These are phyloP conservation scores for Podila verticillata DNA, from an alignment of 192 early-diverging fungal species.

Conservation along the genomic window DNA sequence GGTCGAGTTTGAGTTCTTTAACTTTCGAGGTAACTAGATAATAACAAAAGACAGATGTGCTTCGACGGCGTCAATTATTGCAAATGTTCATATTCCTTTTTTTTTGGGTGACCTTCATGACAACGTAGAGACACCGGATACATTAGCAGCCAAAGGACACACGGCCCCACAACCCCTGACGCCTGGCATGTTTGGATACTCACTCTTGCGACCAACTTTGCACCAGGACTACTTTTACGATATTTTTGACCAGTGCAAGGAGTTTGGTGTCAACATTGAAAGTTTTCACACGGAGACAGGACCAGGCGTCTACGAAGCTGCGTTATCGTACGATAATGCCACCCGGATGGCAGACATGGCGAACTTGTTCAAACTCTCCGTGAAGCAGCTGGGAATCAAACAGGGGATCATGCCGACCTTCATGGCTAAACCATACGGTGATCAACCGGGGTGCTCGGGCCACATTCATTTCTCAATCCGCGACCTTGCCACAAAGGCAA, in stretches of 20 bases:
- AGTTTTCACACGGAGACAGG: slow-evolving; percentile 86
- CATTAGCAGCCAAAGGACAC: slow-evolving; percentile 70
- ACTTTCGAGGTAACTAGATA: slow-evolving; percentile 69
- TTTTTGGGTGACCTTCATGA: too few relatives aligned
- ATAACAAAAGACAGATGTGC: too few relatives aligned
- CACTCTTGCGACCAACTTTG: slow-evolving; percentile 69
- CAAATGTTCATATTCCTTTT: too few relatives aligned
- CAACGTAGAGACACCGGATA: slow-evolving; percentile 70
- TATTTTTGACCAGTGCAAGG: slow-evolving; percentile 69
- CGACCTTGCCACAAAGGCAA: slow-evolving; percentile 54
- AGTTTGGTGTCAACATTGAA: slow-evolving; percentile 73
- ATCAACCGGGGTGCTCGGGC: slow-evolving; percentile 83
- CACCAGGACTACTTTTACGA: slow-evolving; percentile 77
- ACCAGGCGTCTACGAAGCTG: slow-evolving; percentile 86
- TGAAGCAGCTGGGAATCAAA: slow-evolving; percentile 76
- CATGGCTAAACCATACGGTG: slow-evolving; percentile 84
- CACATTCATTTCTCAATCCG: slow-evolving; percentile 80
- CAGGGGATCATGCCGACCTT: slow-evolving; percentile 80
- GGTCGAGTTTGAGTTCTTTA: slow-evolving; percentile 79
- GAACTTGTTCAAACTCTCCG: slow-evolving; percentile 78
- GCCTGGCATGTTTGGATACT: slow-evolving; percentile 87
- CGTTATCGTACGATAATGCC: slow-evolving; percentile 70
- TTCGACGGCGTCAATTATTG: too few relatives aligned
- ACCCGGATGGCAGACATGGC: slow-evolving; percentile 75
- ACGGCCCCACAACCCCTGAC: slow-evolving; percentile 67